Evolutionary conservation across 805 yeast species (phyloP), one percentile per base, ranked within the genome.

Genomic region (Blastobotrys attinorum): DNA sequence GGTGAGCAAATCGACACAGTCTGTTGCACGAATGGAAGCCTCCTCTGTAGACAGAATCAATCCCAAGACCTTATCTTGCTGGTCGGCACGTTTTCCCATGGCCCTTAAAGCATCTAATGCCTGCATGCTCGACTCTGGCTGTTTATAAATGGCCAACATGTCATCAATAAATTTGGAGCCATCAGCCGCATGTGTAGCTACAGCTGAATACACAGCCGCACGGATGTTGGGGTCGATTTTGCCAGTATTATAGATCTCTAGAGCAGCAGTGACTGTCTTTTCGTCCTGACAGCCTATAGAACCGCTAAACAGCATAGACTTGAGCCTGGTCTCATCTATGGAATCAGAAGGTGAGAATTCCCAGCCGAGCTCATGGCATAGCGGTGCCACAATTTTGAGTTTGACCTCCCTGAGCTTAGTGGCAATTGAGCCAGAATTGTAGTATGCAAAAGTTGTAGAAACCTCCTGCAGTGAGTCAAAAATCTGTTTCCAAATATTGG

Each of bases 191-290:
- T 63, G 58, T 59, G 72, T 72, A 39, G 88, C 85, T 47, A 75
- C 85, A 13, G 78, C 65, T 42, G 62, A 64, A 65, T 83, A 86
- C 17, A 86, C 77, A 13, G 81, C 58, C 3, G 72, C 74, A 62
- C 84, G 76, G 53, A 86, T 64, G 66, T 84, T 79, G 46, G 95
- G 85, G 61, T 85, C 78, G 50, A 87, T 71, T 25, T 86, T 85
- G 23, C 70, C 64, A 51, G 72, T 71, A 59, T 83, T 83, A 49
- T 92, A 90, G 10, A n/a, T n/a, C n/a, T n/a, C n/a, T n/a, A n/a
- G n/a, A n/a, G n/a, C n/a, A n/a, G n/a, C n/a, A n/a, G n/a, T n/a
- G n/a, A n/a, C n/a, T n/a, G n/a, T n/a, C n/a, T n/a, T n/a, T n/a
- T n/a, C n/a, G n/a, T n/a, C n/a, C n/a, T n/a, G n/a, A n/a, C n/a